Evolutionary conservation across 805 yeast species (phyloP).

Genomic region (Lipomyces sp.): DNA sequence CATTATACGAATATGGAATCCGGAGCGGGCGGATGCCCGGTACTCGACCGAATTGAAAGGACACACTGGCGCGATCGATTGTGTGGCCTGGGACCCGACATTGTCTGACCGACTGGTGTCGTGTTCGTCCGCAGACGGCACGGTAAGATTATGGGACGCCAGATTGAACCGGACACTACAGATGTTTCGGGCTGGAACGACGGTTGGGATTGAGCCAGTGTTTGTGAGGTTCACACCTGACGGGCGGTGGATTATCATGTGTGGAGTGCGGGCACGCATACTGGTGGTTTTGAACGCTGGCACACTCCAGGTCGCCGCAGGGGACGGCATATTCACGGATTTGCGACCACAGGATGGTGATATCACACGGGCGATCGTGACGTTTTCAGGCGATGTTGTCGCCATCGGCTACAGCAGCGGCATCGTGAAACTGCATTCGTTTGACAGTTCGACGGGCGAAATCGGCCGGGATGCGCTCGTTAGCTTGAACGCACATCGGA

Average conservation of each 20-base stretch:
- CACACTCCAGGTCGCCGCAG: constrained; percentile 6
- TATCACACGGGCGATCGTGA: constrained; percentile 47
- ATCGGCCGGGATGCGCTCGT: constrained; percentile 12
- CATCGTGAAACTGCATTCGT: constrained; percentile 42
- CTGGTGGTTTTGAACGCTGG: background rate
- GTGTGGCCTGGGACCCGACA: constrained; percentile 57
- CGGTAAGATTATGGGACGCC: constrained; percentile 55
- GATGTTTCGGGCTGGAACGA: background rate
- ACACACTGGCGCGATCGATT: constrained; percentile 50
- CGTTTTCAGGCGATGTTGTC: constrained; percentile 45
- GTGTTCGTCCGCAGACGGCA: constrained; percentile 53
- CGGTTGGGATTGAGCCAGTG: constrained; percentile 2
- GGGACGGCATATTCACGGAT: background rate
- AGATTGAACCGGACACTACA: constrained; percentile 42
- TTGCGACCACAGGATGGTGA: constrained; percentile 40
- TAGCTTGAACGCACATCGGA: constrained; percentile 54
- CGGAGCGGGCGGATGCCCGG: constrained; percentile 46
- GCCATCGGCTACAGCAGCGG: constrained; percentile 59
- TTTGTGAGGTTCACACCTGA: constrained; percentile 23
- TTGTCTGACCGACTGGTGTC: constrained; percentile 54
- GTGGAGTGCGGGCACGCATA: background rate
- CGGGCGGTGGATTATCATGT: constrained; percentile 19
- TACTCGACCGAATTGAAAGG: constrained; percentile 47
- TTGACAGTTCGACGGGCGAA: constrained; percentile 13
- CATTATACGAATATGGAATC: constrained; percentile 45